Base-by-base conservation (phyloP, 2,329 filamentous ascomycete species). In the Diaporthe sp. region DNA sequence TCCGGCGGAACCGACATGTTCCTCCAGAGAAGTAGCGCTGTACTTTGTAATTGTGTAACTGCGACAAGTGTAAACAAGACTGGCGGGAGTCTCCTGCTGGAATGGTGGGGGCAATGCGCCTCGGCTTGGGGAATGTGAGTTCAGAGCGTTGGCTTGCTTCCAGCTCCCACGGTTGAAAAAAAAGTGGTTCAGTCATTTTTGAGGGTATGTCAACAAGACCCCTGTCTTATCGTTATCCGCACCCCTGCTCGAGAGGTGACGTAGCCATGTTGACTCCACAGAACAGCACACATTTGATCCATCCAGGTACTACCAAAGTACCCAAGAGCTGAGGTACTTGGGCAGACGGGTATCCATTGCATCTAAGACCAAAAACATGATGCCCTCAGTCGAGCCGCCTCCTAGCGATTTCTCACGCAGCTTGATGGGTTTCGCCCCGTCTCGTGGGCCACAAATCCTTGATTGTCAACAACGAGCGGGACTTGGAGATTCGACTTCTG, bases 1-100 rank as follows among this genome's bases (percentile, higher is more conserved):
- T 90, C 87, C 37, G 90, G 90, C 34, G 90, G 90, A 5, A 90
- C 84, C 67, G 90, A 90, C 90, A 91, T 91, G 72, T 53, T 62
- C 72, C 72, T 78, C 39, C 44, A 34, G 51, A 15, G 22, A 37
- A 55, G 51, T 61, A 34, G 58, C 31, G 39, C 2, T 25, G 19
- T 28, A 19, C 17, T 19, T 39, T 15, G 10, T 8, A 25, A 39
- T 28, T 17, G 7, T 8, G 13, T 37, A 12, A 17, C 25, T 34
- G 46, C 17, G 28, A 25, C 22, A 25, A 31, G 7, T 37, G 46
- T 53, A 5, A 37, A 53, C 62, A 65, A 34, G 28, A 28, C 61
- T 22, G 42, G 42, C 42, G 31, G 44, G 46, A 51, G 31, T 39
- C 15, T 53, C 46, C 49, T 55, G 49, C 9, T 70, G 65, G 65